Percentiles rank a stretch among this genome's conserved stretches.
Evolutionary conservation across 2,329 filamentous ascomycete genomes (phyloP).

Genomic region (Nemania sp.): DNA sequence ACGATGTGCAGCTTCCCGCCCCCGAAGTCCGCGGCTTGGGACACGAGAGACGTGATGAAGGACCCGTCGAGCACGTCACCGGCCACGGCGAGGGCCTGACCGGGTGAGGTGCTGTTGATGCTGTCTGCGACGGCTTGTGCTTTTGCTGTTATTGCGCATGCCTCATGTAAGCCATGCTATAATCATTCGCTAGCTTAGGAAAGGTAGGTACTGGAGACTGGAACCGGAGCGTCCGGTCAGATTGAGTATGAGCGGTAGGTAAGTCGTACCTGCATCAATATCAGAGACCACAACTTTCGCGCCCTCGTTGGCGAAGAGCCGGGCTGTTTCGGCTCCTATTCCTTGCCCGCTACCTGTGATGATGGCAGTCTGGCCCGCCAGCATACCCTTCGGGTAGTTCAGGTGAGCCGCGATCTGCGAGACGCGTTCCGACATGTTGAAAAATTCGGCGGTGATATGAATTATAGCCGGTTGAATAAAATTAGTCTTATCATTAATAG

Average conservation of each 20-base stretch:
- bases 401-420: conserved; percentile 77
- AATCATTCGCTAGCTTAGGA: no score
- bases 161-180: no score
- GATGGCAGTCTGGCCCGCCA: conserved; percentile 81
- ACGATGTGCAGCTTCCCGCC: conserved; percentile 87
- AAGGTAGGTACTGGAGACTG: no score
- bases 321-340: conserved; percentile 82
- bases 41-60: conserved; percentile 73
- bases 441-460: no score
- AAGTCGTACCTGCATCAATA: conserved; percentile 68
- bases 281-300: conserved; percentile 83
- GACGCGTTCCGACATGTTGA: conserved; percentile 59
- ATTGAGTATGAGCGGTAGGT: no score
- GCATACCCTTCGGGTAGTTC: conserved; percentile 78
- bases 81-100: conserved; percentile 70
- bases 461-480: no score
- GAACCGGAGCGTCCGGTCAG: no score
- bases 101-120: conserved; percentile 71
- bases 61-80: conserved; percentile 75
- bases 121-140: conserved; percentile 66
- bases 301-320: conserved; percentile 84
- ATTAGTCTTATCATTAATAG: no score
- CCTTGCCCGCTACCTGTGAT: conserved; percentile 86
- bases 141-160: conserved; percentile 58
- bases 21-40: conserved; percentile 77